These are phyloP conservation scores for Nitzschia palea DNA, from an alignment of 108 stramenopile genomes.

Conservation along the genomic window DNA sequence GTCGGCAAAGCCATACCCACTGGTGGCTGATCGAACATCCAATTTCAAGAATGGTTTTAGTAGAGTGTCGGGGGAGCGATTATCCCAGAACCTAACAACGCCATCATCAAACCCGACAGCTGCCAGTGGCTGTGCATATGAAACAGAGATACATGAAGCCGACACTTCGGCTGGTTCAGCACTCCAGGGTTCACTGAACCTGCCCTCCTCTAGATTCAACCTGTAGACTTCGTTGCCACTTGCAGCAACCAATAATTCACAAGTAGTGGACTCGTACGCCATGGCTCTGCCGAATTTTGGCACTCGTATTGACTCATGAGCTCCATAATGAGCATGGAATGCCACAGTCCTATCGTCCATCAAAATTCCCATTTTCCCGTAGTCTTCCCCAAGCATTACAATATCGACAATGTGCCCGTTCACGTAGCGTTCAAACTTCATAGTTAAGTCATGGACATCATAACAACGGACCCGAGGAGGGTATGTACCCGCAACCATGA, in stretches of 20 bases:
- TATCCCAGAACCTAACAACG: conserved; percentile 90
- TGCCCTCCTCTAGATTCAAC: conserved; percentile 95
- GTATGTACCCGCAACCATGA: conserved; percentile 94
- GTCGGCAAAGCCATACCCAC: conserved; percentile 74
- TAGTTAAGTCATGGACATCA: conserved; percentile 90
- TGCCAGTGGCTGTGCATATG: conserved; percentile 71
- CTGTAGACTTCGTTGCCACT: conserved; percentile 86
- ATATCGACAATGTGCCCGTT: conserved; percentile 93
- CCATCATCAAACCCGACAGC: conserved; percentile 90
- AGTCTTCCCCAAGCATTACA: conserved; percentile 85
- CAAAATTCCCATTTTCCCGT: conserved; percentile 94
- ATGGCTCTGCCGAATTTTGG: conserved; percentile 95
- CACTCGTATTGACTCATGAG: conserved; percentile 87
- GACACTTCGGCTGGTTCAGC: conserved; percentile 44
- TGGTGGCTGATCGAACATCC: conserved; percentile 74
- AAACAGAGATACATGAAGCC: conserved; percentile 66
- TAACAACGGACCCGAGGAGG: conserved; percentile 94
- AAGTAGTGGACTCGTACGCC: conserved; percentile 88
- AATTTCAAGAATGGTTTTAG: conserved; percentile 77
- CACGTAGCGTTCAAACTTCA: conserved; percentile 98
- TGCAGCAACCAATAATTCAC: conserved; percentile 90
- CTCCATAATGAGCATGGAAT: conserved; percentile 98
- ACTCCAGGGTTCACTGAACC: conserved; percentile 87
- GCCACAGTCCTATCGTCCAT: conserved; percentile 89
- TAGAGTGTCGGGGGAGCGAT: conserved; percentile 67